Conservation (phyloP, 441 rosid genomes). For the Flueggea neowawraea region DNA sequence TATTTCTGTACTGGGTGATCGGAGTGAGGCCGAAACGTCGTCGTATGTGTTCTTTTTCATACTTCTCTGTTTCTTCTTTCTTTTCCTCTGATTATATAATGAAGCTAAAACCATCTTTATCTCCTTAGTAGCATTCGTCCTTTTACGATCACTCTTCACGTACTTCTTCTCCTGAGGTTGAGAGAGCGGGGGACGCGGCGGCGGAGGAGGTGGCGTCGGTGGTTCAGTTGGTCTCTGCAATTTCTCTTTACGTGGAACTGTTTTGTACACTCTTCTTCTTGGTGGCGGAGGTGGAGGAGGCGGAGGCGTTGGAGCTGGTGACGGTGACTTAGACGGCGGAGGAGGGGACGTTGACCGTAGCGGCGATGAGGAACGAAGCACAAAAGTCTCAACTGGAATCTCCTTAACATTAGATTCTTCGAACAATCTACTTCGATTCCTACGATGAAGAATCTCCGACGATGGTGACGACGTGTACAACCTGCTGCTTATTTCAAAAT, state of each 20-base stretch:
- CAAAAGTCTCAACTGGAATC: constrained; percentile 56
- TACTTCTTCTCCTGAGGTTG: constrained; percentile 20
- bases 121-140: constrained; percentile 67
- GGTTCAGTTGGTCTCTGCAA: not conserved
- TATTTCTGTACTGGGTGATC: constrained; percentile 23
- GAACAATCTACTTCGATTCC: constrained; percentile 6
- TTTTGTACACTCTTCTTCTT: not conserved
- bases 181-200: constrained; percentile 29
- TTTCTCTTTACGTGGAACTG: not conserved
- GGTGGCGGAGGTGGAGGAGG: constrained; percentile 9
- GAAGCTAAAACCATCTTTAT: constrained; percentile 64
- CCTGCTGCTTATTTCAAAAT: constrained; percentile 51
- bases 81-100: constrained; percentile 48
- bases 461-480: constrained; percentile 16
- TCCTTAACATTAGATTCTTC: constrained; percentile 44
- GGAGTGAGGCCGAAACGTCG: constrained; percentile 20
- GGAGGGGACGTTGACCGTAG: constrained; percentile 20
- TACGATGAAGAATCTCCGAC: constrained; percentile 13
- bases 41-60: not conserved
- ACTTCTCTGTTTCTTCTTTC: constrained; percentile 49
- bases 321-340: constrained; percentile 7
- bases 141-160: constrained; percentile 44
- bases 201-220: constrained; percentile 19
- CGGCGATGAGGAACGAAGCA: constrained; percentile 24
- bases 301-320: constrained; percentile 14